phyloP scores from a whole-genome alignment of 2,329 filamentous ascomycete species.

The Clonostachys rosea region DNA sequence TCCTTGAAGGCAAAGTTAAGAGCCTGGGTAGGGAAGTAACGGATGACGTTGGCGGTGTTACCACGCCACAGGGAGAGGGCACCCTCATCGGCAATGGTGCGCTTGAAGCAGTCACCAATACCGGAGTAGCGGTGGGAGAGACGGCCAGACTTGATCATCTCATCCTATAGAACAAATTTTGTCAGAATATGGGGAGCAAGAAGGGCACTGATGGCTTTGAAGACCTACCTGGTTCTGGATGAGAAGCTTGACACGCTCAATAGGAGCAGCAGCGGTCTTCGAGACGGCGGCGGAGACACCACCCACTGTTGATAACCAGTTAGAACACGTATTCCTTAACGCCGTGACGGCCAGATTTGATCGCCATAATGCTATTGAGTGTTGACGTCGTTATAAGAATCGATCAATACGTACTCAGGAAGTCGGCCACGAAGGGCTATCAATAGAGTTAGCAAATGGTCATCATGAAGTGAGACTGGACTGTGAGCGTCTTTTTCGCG shows the following conservation, averaged over 20 bases:
- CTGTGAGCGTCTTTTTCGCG: too few species aligned
- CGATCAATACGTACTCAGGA: constrained; percentile 78
- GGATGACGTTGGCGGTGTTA: constrained; percentile 99
- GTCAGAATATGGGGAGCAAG: constrained; percentile 18
- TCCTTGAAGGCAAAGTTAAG: constrained; percentile 99
- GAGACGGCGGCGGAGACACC: constrained; percentile 99
- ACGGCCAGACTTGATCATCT: constrained; percentile 99
- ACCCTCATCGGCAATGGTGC: constrained; percentile 89
- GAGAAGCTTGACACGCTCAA: constrained; percentile 99
- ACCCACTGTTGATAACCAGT: constrained; percentile 67
- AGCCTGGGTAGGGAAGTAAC: constrained; percentile 99
- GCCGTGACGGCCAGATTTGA: not conserved
- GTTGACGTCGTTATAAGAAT: not conserved
- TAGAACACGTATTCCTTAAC: constrained; percentile 7
- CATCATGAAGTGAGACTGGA: not conserved
- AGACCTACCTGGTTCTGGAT: constrained; percentile 98
- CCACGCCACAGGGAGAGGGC: constrained; percentile 95
- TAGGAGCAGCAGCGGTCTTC: constrained; percentile 99
- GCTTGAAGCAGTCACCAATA: constrained; percentile 92
- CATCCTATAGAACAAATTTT: constrained; percentile 63
- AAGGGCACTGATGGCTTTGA: not conserved
- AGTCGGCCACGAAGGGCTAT: constrained; percentile 93
- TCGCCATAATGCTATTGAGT: too few species aligned
- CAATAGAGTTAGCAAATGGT: constrained; percentile 24
- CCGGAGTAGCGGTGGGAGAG: constrained; percentile 95